Evolutionary conservation across 139 green algal genomes (phyloP).

Genomic region (Bryopsis sp.): DNA sequence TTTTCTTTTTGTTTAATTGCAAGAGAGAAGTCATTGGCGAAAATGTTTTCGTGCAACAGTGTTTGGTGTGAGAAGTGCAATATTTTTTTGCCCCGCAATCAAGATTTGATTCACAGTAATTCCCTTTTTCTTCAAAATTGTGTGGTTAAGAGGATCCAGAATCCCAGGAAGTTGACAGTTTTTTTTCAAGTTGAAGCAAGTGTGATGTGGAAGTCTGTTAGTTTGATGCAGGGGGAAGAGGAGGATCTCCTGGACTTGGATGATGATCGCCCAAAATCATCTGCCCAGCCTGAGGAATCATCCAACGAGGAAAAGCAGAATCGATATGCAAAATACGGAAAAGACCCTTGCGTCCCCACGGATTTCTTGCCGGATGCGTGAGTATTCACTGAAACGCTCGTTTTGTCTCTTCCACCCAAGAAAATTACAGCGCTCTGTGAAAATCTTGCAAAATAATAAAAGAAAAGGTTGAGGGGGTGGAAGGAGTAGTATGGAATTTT

Average conservation of each 20-base stretch:
- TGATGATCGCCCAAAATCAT: background rate
- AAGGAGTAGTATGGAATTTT: background rate
- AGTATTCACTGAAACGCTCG: background rate
- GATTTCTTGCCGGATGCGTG: constrained; percentile 74
- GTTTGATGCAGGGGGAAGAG: background rate
- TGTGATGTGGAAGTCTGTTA: background rate
- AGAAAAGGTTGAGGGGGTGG: background rate
- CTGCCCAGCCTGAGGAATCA: background rate
- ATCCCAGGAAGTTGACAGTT: background rate
- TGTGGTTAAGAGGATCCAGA: background rate
- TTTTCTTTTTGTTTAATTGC: too few relatives aligned
- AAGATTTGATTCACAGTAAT: too few relatives aligned
- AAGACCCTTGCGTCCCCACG: constrained; percentile 71
- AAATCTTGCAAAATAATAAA: background rate
- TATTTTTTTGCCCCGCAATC: too few relatives aligned
- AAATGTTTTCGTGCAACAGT: too few relatives aligned
- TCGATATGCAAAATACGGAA: constrained; percentile 58
- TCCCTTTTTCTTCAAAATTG: too few relatives aligned
- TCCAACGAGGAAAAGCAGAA: constrained; percentile 27
- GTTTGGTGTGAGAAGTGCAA: too few relatives aligned
- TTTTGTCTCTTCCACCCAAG: background rate
- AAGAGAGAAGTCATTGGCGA: too few relatives aligned
- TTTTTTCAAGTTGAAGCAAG: background rate
- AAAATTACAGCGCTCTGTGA: background rate
- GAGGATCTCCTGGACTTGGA: background rate